A percentile compares a stretch with the other conserved stretches of the same genome.
These are phyloP conservation scores for Perkinsus olseni DNA, from an alignment of 169 alveolate genomes.

Conservation along the genomic window DNA sequence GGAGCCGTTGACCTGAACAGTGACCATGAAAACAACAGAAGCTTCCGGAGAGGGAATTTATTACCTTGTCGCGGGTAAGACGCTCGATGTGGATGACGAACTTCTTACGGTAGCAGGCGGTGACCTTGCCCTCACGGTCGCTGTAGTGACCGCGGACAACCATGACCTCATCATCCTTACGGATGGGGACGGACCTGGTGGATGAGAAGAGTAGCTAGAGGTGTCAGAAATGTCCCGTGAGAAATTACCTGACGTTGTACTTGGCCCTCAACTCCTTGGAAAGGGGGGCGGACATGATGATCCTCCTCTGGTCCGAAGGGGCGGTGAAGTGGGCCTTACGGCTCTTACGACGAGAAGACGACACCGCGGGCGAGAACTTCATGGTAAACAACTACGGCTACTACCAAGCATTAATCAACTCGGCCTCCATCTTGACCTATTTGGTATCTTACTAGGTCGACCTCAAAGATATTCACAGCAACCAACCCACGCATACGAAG, in stretches of 20 bases:
- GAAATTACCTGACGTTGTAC: conserved; percentile 73
- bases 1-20: conserved; percentile 1
- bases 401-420: neutral
- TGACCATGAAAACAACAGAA: neutral
- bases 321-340: conserved; percentile 97
- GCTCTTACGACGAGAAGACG: conserved; percentile 80
- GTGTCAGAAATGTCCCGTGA: neutral
- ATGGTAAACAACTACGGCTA: neutral
- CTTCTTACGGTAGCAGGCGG: conserved; percentile 93
- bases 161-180: conserved; percentile 96
- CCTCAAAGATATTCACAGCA: neutral
- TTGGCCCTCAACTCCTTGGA: conserved; percentile 90
- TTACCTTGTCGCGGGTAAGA: conserved; percentile 87
- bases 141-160: conserved; percentile 90
- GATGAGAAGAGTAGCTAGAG: neutral
- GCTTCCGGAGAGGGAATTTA: neutral
- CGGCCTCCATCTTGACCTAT: neutral
- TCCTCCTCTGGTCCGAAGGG: conserved; percentile 90
- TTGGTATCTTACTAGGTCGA: neutral
- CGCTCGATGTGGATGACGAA: conserved; percentile 92
- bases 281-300: conserved; percentile 92
- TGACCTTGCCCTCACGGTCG: conserved; percentile 96
- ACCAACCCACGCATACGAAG: neutral
- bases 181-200: conserved; percentile 86
- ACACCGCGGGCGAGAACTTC: conserved; percentile 31